Percentiles rank a stretch among this genome's conserved stretches.
Conservation (phyloP, 345 rosid species). For the Angophora floribunda region DNA sequence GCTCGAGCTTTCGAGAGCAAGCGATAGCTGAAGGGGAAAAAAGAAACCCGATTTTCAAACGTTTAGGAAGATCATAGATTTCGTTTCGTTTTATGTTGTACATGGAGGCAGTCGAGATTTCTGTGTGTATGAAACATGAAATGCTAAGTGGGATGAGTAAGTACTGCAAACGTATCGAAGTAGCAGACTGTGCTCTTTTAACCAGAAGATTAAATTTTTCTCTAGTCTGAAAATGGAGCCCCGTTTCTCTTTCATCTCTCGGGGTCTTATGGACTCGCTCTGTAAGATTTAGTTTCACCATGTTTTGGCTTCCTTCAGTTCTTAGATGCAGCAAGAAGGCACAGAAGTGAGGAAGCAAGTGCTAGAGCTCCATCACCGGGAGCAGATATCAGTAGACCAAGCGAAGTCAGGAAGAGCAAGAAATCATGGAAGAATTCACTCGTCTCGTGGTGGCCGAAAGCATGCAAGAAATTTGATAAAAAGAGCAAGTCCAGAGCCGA, state of each 20-base stretch:
- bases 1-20: not conserved
- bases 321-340: constrained; percentile 37
- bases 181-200: not conserved
- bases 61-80: not conserved
- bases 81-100: not conserved
- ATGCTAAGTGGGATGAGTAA: not conserved
- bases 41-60: not conserved
- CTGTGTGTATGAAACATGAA: not conserved
- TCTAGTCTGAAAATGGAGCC: not conserved
- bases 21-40: not conserved
- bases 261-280: not conserved
- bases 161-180: not conserved
- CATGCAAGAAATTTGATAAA: constrained; percentile 1
- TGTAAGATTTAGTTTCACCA: not conserved
- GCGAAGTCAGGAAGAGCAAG: constrained; percentile 16
- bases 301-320: constrained; percentile 13
- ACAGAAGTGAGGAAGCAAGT: constrained; percentile 10
- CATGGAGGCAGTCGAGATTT: not conserved
- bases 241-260: not conserved
- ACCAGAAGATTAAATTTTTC: not conserved
- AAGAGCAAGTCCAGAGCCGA: constrained; percentile 10
- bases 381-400: not conserved
- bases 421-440: constrained; percentile 29
- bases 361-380: constrained; percentile 1
- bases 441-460: constrained; percentile 31